These are phyloP conservation scores for Neolentinus lepideus DNA, from an alignment of 1,284 basidiomycete species.

Conservation along the genomic window DNA sequence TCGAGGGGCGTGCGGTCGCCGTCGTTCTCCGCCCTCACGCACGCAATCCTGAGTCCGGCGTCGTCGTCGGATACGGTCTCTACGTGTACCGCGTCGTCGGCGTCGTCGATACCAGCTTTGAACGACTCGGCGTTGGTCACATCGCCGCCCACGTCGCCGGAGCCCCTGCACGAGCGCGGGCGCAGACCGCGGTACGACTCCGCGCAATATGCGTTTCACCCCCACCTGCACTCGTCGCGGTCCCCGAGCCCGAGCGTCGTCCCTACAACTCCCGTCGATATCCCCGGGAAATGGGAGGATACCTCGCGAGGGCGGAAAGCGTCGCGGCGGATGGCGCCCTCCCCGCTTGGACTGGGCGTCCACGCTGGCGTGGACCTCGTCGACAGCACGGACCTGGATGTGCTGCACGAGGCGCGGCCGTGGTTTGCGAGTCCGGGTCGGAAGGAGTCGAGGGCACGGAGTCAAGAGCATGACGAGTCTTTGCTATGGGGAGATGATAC, in stretches of 20 bases:
- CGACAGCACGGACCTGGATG: background rate
- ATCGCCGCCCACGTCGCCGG: background rate
- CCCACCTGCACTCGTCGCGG: background rate
- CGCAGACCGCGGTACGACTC: background rate
- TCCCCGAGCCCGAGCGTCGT: background rate
- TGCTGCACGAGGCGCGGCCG: background rate
- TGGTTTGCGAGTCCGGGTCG: background rate
- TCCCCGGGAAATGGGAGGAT: background rate
- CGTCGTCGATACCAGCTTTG: background rate
- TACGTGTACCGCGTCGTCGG: background rate
- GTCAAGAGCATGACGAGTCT: background rate
- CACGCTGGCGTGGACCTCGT: background rate
- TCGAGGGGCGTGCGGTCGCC: background rate
- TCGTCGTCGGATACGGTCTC: background rate
- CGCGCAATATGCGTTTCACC: background rate
- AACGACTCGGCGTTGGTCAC: background rate
- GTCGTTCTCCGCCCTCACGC: background rate
- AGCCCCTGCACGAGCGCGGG: background rate
- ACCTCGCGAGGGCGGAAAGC: background rate
- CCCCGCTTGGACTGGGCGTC: background rate
- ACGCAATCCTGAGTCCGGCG: background rate
- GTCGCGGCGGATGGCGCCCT: background rate
- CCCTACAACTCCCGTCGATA: background rate
- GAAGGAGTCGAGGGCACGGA: background rate
- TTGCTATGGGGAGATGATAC: background rate